Base-by-base conservation (phyloP, 208 protist genomes). In the Trypanosoma congolense region DNA sequence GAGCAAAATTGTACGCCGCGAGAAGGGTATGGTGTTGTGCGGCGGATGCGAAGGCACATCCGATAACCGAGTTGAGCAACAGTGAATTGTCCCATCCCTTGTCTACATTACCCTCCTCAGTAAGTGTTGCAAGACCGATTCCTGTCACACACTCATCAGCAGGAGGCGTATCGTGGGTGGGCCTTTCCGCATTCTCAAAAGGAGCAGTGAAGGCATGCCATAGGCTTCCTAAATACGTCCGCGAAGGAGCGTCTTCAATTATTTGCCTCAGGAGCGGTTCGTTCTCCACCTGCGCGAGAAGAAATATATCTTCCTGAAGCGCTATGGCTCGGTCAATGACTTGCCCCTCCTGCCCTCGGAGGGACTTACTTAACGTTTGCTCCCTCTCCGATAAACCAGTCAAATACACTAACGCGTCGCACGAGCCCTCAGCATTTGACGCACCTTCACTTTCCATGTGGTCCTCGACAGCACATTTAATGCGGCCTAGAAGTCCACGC, bases 1-100 rank as follows among this genome's bases (percentile, higher is more conserved):
- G 55, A 14, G 73, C 75, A 61, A 80, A 90, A 55, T 76, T 58
- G 41, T 77, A 59, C 10, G 71, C 74, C 4, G 77, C 65, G 10
- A 78, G 25, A 58, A 74, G 61, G 10, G 55, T 43, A 12, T 78
- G 75, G 5, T 73, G 61, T 10, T 50, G 52, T 9, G 52, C 54
- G 0, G 63, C 75, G 0, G 77, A 62, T 0, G 50, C 22, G 22
- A 77, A 64, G 31, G 73, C 80, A 9, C 59, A 64, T 2, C 46
- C 35, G 8, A 87, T 52, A 0, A 61, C 47, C 6, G 67, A 53
- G 12, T 68, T 62, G 21, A 87, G 61, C 2, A 83, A 65, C 47
- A 75, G 52, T 10, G 62, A 55, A 49, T 87, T 72, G 8, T 50
- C 57, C 24, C 33, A 44, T 18, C 36, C 50, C 10, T 33, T 31